Evolutionary conservation across 139 green algal genomes (phyloP).

Genomic region (Volvox africanus): DNA sequence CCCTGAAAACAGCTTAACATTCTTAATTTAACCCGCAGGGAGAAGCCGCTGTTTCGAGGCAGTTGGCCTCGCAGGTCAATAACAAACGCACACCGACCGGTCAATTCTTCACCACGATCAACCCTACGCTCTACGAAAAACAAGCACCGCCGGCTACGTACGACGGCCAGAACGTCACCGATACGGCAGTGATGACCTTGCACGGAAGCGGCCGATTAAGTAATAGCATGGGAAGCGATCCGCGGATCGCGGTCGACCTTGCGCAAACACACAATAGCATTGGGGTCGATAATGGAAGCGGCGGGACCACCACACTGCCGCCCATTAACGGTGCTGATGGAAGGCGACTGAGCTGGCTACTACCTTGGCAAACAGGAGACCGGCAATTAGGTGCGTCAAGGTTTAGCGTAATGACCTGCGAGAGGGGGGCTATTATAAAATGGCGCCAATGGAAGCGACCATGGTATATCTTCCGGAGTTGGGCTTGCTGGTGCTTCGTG

Average conservation of each 20-base stretch:
- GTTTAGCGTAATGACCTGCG: no score
- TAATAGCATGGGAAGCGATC: not conserved
- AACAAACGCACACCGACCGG: constrained; percentile 35
- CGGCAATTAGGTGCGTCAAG: constrained; percentile 16
- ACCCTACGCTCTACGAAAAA: constrained; percentile 33
- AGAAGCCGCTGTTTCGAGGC: constrained; percentile 13
- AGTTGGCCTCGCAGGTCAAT: constrained; percentile 23
- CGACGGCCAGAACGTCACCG: not conserved
- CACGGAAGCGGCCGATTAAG: not conserved
- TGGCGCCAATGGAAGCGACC: no score
- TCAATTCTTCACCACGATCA: constrained; percentile 32
- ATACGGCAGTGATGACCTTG: constrained; percentile 1
- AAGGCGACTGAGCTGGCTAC: constrained; percentile 4
- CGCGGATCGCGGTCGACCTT: not conserved
- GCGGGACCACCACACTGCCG: not conserved
- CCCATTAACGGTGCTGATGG: not conserved
- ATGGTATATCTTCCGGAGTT: no score
- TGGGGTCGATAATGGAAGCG: not conserved
- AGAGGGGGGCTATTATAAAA: no score
- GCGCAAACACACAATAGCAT: not conserved
- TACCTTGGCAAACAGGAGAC: constrained; percentile 50
- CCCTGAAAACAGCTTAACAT: no score
- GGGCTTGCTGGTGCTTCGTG: no score
- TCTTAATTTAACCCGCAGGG: not conserved
- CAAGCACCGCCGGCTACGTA: not conserved